phyloP scores from a whole-genome alignment of 257 asterid species.

The Marsdenia floribunda region DNA sequence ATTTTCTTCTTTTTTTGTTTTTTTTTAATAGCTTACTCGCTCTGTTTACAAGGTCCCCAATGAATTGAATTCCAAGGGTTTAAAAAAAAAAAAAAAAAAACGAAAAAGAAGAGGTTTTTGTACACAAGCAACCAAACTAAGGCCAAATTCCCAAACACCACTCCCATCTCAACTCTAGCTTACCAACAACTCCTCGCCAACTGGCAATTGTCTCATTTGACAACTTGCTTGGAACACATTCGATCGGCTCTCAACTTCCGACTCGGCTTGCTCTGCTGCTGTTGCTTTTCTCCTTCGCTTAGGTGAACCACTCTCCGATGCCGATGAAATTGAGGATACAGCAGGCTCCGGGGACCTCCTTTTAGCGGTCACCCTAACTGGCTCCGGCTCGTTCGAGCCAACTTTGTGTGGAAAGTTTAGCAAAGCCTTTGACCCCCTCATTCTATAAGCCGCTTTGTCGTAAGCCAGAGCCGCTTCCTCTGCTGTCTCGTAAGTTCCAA shows the following conservation, averaged over 20 bases:
- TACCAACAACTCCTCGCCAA: constrained; percentile 45
- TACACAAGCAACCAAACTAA: constrained; percentile 19
- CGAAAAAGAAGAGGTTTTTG: background rate
- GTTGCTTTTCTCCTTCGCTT: constrained; percentile 41
- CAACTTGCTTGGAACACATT: constrained; percentile 28
- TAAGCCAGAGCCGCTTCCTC: constrained; percentile 93
- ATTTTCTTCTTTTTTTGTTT: background rate
- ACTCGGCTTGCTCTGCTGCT: constrained; percentile 48
- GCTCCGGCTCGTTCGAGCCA: constrained; percentile 84
- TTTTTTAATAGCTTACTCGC: background rate
- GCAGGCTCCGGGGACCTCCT: constrained; percentile 55
- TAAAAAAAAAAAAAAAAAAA: background rate
- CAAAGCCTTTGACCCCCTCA: constrained; percentile 85
- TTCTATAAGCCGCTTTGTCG: constrained; percentile 80
- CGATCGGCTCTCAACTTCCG: constrained; percentile 51
- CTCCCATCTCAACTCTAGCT: constrained; percentile 10
- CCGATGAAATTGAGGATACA: constrained; percentile 30
- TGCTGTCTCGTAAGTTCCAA: constrained; percentile 80
- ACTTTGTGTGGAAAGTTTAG: constrained; percentile 67
- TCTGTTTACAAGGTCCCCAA: constrained; percentile 1
- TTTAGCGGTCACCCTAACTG: constrained; percentile 62
- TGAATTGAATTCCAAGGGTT: constrained; percentile 4
- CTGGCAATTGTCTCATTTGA: constrained; percentile 32
- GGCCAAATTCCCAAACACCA: constrained; percentile 5
- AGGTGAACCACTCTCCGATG: constrained; percentile 49